A percentile compares a stretch with the other conserved stretches of the same genome.
Evolutionary conservation across 495 filamentous ascomycete species (phyloP).

Genomic region (Haplographium delicatum): DNA sequence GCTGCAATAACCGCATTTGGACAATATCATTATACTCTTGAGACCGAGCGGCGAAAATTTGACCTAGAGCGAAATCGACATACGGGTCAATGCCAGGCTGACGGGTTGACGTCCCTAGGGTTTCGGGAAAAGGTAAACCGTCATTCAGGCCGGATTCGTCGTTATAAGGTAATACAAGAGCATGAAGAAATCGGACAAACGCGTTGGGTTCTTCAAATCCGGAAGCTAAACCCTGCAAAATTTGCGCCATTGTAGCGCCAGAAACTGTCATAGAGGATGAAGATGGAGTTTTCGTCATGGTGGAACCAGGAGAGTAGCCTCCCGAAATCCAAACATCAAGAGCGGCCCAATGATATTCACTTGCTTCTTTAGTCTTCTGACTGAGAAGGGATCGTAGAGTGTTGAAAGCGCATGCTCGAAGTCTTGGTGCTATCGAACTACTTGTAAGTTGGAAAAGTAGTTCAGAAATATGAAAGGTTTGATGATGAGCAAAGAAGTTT

Average conservation of each 20-base stretch:
- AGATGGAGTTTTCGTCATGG: constrained; percentile 15
- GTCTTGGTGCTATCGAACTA: constrained; percentile 60
- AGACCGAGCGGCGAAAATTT: constrained; percentile 60
- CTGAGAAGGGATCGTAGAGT: constrained; percentile 63
- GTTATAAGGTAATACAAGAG: constrained; percentile 57
- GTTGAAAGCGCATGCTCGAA: constrained; percentile 72
- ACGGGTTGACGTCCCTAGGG: constrained; percentile 70
- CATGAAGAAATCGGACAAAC: constrained; percentile 67
- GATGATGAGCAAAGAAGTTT: constrained; percentile 60
- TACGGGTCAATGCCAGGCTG: constrained; percentile 88
- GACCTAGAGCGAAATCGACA: constrained; percentile 79
- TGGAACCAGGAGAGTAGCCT: constrained; percentile 33
- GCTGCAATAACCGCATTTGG: constrained; percentile 65
- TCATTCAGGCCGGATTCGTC: constrained; percentile 59
- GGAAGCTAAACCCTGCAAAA: constrained; percentile 45
- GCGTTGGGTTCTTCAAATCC: constrained; percentile 78
- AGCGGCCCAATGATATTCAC: constrained; percentile 60
- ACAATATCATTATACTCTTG: constrained; percentile 52
- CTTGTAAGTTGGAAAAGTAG: constrained; percentile 65
- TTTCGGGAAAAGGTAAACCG: constrained; percentile 80
- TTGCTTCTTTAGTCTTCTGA: constrained; percentile 52
- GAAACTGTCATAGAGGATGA: constrained; percentile 4
- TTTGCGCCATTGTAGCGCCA: constrained; percentile 16
- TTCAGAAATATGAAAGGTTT: constrained; percentile 55
- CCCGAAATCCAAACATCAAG: constrained; percentile 70